These are phyloP conservation scores for Fusarium brachygibbosum DNA, from an alignment of 2,329 filamentous ascomycete genomes.

Conservation along the genomic window DNA sequence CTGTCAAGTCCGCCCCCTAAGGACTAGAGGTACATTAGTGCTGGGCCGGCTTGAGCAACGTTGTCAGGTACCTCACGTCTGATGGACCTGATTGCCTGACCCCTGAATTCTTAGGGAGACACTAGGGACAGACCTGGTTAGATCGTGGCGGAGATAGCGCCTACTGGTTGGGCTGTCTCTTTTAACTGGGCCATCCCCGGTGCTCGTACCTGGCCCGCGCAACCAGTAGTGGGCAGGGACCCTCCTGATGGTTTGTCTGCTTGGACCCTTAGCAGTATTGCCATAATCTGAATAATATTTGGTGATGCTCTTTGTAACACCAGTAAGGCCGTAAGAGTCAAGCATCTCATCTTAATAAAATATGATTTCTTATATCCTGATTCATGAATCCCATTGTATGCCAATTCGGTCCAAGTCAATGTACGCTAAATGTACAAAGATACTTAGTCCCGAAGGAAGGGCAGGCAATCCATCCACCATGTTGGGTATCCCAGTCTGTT, in stretches of 20 bases:
- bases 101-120: constrained; percentile 30
- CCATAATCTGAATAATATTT: constrained; percentile 22
- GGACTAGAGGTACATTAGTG: constrained; percentile 37
- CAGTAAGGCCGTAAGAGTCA: constrained; percentile 11
- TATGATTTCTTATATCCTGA: background rate
- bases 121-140: constrained; percentile 28
- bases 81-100: constrained; percentile 33
- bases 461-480: constrained; percentile 10
- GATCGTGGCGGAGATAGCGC: constrained; percentile 23
- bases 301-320: constrained; percentile 3
- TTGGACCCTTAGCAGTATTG: constrained; percentile 42
- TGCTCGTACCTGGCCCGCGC: constrained; percentile 43
- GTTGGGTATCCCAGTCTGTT: constrained; percentile 5
- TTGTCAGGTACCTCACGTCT: constrained; percentile 41
- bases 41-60: constrained; percentile 32
- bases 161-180: constrained; percentile 34
- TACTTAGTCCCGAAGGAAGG: background rate
- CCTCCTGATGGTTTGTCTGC: constrained; percentile 29
- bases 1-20: constrained; percentile 46
- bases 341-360: constrained; percentile 27
- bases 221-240: constrained; percentile 39
- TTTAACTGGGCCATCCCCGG: constrained; percentile 25
- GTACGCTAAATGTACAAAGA: constrained; percentile 3
- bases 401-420: background rate
- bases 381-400: constrained; percentile 11